Base-by-base conservation (phyloP, 768 basidiomycete genomes). In the Leccinum aurantiacum region DNA sequence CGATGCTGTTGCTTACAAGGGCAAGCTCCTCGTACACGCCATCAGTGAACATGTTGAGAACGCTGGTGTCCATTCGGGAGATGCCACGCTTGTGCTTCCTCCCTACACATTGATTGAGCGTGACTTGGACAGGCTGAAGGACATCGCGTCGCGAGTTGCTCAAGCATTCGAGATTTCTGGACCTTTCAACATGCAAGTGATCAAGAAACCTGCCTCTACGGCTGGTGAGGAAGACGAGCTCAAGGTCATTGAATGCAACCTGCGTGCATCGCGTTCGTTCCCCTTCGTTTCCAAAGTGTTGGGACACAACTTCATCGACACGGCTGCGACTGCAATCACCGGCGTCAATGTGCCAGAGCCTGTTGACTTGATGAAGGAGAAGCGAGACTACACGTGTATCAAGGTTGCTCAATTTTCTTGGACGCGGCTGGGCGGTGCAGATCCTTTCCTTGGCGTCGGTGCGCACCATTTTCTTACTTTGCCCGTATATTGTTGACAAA, bases 181-280 rank as follows among this genome's bases (percentile, higher is more conserved):
- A 37, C 97, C 97, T 7, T 99, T 87, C 87, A 99, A 99, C 75
- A 99, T 99, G 95, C 97, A 99, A 75, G 85, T 99, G 74, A 98
- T 99, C 78, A 86, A 91, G 72, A 93, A 93, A 73, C 75, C 84
- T 2, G 79, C 80, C 6, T 80, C 80, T 24, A 71, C 74, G 15
- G 77, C 75, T 4, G 77, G 82, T 54, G 81, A 86, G 60, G 80
- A 85, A 25, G 77, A 87, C 11, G 83, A 86, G 58, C 85, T 98
- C 65, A 98, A 96, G 80, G 97, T 98, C 64, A 99, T 99, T 65
- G 97, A 99, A 76, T 99, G 97, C 77, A 99, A 99, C 76, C 80
- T 98, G 35, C 92, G 97, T 59, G 97, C 97, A 15, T 98, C 96
- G 25, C 89, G 97, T 22, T 96, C 94, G 31, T 98, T 98, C 90